Base-by-base conservation (phyloP, 768 basidiomycete genomes). In the Tulasnella sp. region DNA sequence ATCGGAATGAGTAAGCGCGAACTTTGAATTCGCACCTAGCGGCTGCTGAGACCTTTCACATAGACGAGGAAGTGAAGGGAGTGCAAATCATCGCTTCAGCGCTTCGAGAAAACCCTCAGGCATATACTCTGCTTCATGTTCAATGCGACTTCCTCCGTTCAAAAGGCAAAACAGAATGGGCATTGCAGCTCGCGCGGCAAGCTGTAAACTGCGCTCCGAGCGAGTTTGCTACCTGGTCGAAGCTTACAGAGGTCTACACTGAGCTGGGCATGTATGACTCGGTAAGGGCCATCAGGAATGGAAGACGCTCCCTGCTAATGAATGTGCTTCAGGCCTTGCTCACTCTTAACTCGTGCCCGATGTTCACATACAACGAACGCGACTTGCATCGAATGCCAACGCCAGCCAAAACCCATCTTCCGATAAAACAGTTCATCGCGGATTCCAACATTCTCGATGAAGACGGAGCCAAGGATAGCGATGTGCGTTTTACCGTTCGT, bases 221-320 rank as follows among this genome's bases (percentile, higher is more conserved):
- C 87, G 98, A 99, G 85, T 99, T 99, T 82, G 94, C 98, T 27
- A 99, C 97, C 0, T 99, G 98, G 97, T 96, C 98, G 84, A 99
- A 98, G 86, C 87, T 99, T 82, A 97, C 97, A 0, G 95, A 99
- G 81, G 86, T 97, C 76, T 98, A 97, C 84, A 96, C 98, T 72
- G 97, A 98, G 80, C 86, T 94, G 71, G 91, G 92, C 38, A 91
- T 95, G 84, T 98, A 89, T 84, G 95, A 98, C 83, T 92, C 93
- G 77, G 87, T 87, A 77, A 72, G 85, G 77, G 16, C 39, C 42
- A 14, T n/a, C 4, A n/a, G 27, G 46, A 80, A 78, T 9, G 27
- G 27, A 21, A 39, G 21, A 18, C 77, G 14, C n/a, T 9, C 42
- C 34, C 40, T 52, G 36, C 58, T 18, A 71, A 73, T 77, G 31